Base-by-base conservation (phyloP, 2,329 filamentous ascomycete genomes). In the Monosporascus sp. region DNA sequence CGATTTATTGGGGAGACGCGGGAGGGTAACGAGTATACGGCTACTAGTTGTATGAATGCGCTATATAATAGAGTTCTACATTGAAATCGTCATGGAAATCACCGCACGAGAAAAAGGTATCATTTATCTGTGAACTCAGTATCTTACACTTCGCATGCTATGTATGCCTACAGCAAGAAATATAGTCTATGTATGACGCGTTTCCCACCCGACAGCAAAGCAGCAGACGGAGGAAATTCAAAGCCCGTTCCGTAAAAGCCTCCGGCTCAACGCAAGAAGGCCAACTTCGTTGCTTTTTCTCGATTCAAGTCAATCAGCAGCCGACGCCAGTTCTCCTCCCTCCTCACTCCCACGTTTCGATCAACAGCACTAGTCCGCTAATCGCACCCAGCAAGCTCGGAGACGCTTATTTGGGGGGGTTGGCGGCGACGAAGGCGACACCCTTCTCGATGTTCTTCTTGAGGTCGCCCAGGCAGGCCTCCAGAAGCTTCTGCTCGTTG, bases 391-490 rank as follows among this genome's bases (percentile, higher is more conserved):
- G 56, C 36, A 54, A 52, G 49, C 51, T 59, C 43, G 56, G 22
- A 52, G 22, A 52, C 51, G 52, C 65, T 79, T 84, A 84, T 70
- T 83, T 82, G 66, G 75, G 74, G 63, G 83, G 82, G 80, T 84
- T 85, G 58, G 73, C 59, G 61, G 77, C 76, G 59, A 81, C 82
- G 60, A 86, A 86, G 55, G 73, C 64, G 58, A 85, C 79, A 72
- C 91, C 91, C 90, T 97, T 97, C 76, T 86, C 80, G 73, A 97
- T 97, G 87, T 97, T 97, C 84, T 88, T 89, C 83, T 89, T 88
- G 73, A 94, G 83, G 76, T 93, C 94, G 67, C 73, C 79, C 64
- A 97, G 80, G 83, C 85, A 88, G 69, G 85, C 90, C 69, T 95
- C 88, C 68, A 99, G 78, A 66, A 99, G 86, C 77, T 87, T 86